Percentiles rank a stretch among this genome's conserved stretches.
Conservation (phyloP, 148 eudicot genomes). For the Rhododendron mucronatum region DNA sequence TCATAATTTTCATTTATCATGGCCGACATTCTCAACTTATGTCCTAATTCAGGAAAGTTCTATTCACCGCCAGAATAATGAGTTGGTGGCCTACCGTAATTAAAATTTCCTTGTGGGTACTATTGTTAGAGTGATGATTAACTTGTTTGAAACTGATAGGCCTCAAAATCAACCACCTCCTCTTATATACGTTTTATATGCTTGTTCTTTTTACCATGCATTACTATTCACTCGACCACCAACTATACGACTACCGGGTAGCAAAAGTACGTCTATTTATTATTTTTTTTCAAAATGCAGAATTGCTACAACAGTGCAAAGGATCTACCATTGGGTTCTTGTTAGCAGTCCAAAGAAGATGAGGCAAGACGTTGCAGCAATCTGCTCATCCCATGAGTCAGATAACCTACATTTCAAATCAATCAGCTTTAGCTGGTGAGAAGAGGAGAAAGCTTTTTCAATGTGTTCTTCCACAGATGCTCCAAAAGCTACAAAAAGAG, state of each 20-base stretch:
- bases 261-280: neutral
- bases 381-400: conserved; percentile 49
- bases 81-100: neutral
- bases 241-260: neutral
- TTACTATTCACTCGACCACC: neutral
- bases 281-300: conserved; percentile 26
- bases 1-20: no score
- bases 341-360: conserved; percentile 61
- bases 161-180: neutral
- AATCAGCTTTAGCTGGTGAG: conserved; percentile 75
- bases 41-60: neutral
- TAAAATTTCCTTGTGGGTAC: neutral
- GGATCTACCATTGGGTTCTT: conserved; percentile 61
- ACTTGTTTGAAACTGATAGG: neutral
- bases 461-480: neutral
- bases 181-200: neutral
- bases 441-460: neutral
- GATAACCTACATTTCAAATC: conserved; percentile 57
- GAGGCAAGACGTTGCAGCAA: conserved; percentile 66
- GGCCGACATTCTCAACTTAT: neutral
- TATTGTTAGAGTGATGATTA: neutral
- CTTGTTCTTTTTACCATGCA: neutral
- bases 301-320: conserved; percentile 38
- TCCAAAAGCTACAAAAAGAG: neutral
- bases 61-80: no score